Conservation (phyloP, 257 asterid genomes). For the Catharanthus roseus region DNA sequence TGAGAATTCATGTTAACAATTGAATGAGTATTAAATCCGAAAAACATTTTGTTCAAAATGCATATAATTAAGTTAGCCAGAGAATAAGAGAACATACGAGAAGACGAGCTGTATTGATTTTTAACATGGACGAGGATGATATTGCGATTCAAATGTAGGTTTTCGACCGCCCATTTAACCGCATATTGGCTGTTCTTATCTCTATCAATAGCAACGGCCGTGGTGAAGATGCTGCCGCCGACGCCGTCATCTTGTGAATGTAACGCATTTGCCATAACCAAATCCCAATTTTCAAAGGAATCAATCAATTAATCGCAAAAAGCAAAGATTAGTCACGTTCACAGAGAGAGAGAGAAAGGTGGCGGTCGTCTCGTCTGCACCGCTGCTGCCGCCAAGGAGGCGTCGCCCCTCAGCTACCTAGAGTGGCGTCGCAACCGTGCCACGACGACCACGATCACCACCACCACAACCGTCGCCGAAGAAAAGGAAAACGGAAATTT, state of each 20-base stretch:
- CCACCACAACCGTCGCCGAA: neutral
- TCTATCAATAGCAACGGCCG: slow-evolving; percentile 69
- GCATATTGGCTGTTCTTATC: slow-evolving; percentile 86
- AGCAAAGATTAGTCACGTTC: neutral
- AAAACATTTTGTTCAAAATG: no score
- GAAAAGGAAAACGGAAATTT: neutral
- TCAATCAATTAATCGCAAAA: no score
- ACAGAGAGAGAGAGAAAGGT: no score
- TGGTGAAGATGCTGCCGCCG: slow-evolving; percentile 6
- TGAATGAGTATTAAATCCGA: no score
- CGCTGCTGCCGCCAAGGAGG: neutral
- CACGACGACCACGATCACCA: neutral
- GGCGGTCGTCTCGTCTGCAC: no score
- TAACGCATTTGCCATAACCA: slow-evolving; percentile 26
- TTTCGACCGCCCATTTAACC: slow-evolving; percentile 83
- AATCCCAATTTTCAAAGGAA: neutral
- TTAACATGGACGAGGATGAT: slow-evolving; percentile 62
- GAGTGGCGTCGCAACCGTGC: neutral
- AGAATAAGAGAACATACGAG: slow-evolving; percentile 32
- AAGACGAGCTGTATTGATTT: slow-evolving; percentile 21
- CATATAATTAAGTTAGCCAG: no score
- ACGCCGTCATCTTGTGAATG: slow-evolving; percentile 19
- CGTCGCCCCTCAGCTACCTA: neutral
- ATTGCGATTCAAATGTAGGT: slow-evolving; percentile 32
- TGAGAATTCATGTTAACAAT: no score